These are phyloP conservation scores for Talaromyces nanjingensis DNA, from an alignment of 495 filamentous ascomycete genomes.

Conservation along the genomic window DNA sequence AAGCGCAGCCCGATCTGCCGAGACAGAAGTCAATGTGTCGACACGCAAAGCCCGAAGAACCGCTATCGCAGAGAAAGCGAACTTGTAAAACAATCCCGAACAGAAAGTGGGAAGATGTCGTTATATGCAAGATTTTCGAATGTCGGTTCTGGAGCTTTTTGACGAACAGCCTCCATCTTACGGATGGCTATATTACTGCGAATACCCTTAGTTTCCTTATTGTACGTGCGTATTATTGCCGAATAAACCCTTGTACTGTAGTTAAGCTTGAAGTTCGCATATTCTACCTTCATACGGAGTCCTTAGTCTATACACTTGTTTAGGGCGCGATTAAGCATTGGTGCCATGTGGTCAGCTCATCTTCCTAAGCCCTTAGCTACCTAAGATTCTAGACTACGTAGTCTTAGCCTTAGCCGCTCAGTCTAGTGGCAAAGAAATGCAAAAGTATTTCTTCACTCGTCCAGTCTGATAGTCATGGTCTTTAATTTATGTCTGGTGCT, in stretches of 20 bases:
- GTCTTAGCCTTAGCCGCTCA: not conserved
- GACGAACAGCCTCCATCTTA: not conserved
- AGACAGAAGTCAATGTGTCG: slow-evolving; percentile 25
- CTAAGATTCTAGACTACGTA: not conserved
- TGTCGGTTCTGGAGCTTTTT: not conserved
- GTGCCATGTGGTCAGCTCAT: not conserved
- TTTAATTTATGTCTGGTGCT: not conserved
- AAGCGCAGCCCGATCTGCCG: slow-evolving; percentile 23
- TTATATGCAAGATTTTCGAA: not conserved
- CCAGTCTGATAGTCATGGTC: not conserved
- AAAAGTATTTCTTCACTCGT: not conserved
- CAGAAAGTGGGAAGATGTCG: not conserved
- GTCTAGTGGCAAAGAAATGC: not conserved
- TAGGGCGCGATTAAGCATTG: not conserved
- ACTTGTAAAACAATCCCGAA: slow-evolving; percentile 24
- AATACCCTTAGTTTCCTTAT: not conserved
- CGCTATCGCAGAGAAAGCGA: slow-evolving; percentile 27
- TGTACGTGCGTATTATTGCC: not conserved
- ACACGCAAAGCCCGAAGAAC: slow-evolving; percentile 33
- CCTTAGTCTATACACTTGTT: not conserved
- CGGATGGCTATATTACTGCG: not conserved
- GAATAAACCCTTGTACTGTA: not conserved
- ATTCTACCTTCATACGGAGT: not conserved
- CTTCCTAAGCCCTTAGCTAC: not conserved
- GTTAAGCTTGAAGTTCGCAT: not conserved